Evolutionary conservation across 495 filamentous ascomycete species (phyloP), one percentile per base, ranked within the genome.

Genomic region (Melanomma pulvis-pyrius): DNA sequence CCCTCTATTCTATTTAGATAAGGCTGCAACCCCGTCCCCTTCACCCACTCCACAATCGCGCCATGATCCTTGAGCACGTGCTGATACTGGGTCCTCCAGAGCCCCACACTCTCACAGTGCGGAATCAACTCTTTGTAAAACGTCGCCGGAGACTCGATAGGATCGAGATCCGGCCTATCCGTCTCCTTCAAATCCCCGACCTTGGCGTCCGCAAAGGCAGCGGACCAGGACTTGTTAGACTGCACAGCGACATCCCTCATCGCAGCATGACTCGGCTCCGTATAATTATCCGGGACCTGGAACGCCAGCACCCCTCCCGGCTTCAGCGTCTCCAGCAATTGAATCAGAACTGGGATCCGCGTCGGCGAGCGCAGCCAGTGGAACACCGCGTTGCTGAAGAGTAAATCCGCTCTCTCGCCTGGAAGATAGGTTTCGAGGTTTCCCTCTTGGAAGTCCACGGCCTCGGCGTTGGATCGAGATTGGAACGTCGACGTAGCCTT

Each of bases 31-130:
- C 83, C 84, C 4, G 81, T 84, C 7, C 81, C 80, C 70, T 80
- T 81, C 0, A 85, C 82, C 84, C 84, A 87, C 69, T 84, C 82
- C 21, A 86, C 79, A 50, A 87, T 79, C 24, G 75, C 81, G 41
- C 70, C 62, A 41, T 81, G 81, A 12, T 69, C 75, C 6, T 73
- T 76, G 30, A 86, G 73, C 7, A 80, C 70, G 64, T 86, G 83
- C 26, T 80, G 76, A 61, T 86, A 86, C 32, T 74, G 67, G 24
- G 81, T 84, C 55, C 79, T 77, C 78, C 82, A 85, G n/a, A 84
- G 64, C 61, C 82, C 71, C 0, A 86, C 75, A 24, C 51, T 62
- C 0, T 67, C 61, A 50, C 73, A 81, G 4, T 80, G 32, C n/a
- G 79, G 79, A 25, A 72, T 78, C 5, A 86, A 70, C 25, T 63